Evolutionary conservation across 257 asterid genomes (phyloP).

Genomic region (Solanum boliviense): DNA sequence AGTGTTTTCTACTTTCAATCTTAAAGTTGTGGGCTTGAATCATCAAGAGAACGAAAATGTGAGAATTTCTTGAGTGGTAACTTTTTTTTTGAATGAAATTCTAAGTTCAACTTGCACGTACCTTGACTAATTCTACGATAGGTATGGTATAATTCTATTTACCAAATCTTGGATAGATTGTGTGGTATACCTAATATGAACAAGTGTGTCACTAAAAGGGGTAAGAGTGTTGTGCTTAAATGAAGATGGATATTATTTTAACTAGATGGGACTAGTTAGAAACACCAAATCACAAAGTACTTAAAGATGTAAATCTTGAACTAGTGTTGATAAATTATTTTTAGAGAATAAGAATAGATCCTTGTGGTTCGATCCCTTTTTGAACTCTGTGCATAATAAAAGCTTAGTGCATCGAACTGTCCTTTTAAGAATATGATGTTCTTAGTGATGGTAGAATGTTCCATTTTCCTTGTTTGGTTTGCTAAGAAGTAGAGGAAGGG

Average conservation of each 20-base stretch:
- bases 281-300: neutral
- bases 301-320: neutral
- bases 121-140: neutral
- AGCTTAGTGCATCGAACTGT: neutral
- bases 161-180: neutral
- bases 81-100: neutral
- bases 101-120: neutral
- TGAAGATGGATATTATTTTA: neutral
- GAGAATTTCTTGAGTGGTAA: neutral
- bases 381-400: fast-evolving
- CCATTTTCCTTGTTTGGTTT: neutral
- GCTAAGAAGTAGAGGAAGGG: neutral
- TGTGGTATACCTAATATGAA: neutral
- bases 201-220: neutral
- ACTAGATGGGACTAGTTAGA: neutral
- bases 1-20: neutral
- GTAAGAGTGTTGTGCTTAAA: neutral
- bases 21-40: neutral
- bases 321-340: neutral
- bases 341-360: neutral
- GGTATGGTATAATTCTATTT: neutral
- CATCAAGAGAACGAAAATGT: neutral
- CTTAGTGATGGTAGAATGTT: neutral
- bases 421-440: neutral
- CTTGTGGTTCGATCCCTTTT: neutral